Evolutionary conservation across 179 eudicot genomes (phyloP).

Genomic region (Heliamphora pulchella): DNA sequence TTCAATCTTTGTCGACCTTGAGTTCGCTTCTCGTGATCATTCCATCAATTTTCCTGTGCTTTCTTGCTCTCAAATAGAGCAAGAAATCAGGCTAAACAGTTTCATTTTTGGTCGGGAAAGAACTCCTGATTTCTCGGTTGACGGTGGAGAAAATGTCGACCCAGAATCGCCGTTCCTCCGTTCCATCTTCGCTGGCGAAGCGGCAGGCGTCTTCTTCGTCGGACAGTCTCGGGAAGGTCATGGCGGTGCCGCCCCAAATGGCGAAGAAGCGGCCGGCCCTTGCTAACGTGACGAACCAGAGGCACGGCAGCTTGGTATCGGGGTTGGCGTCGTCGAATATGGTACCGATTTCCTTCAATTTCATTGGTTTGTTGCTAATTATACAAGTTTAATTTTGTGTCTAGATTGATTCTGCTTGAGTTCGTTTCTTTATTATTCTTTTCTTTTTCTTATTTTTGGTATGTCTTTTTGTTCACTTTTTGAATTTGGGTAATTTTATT

Average conservation of each 20-base stretch:
- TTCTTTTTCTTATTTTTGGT: not conserved
- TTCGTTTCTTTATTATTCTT: not conserved
- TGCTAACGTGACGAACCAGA: constrained; percentile 39
- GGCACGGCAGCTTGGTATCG: constrained; percentile 15
- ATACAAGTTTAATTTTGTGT: not conserved
- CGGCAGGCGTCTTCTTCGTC: constrained; percentile 26
- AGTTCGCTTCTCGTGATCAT: no score
- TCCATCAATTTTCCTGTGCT: not conserved
- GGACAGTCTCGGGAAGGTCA: constrained; percentile 28
- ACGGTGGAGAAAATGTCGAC: constrained; percentile 27
- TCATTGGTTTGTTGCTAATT: not conserved
- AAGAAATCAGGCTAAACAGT: constrained; percentile 5
- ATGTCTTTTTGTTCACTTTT: no score
- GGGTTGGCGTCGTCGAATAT: constrained; percentile 26
- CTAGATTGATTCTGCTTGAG: not conserved
- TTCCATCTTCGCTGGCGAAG: constrained; percentile 36
- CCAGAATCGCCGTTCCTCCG: constrained; percentile 28
- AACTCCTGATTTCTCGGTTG: not conserved
- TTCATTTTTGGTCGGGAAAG: not conserved
- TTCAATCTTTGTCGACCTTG: no score
- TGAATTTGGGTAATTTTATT: not conserved
- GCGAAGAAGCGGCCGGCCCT: constrained; percentile 47
- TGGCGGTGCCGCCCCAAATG: constrained; percentile 16
- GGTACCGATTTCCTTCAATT: constrained; percentile 14
- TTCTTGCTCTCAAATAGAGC: not conserved